Evolutionary conservation across 1,284 basidiomycete genomes (phyloP), one percentile per base, ranked within the genome.

Genomic region (Flammula alnicola): DNA sequence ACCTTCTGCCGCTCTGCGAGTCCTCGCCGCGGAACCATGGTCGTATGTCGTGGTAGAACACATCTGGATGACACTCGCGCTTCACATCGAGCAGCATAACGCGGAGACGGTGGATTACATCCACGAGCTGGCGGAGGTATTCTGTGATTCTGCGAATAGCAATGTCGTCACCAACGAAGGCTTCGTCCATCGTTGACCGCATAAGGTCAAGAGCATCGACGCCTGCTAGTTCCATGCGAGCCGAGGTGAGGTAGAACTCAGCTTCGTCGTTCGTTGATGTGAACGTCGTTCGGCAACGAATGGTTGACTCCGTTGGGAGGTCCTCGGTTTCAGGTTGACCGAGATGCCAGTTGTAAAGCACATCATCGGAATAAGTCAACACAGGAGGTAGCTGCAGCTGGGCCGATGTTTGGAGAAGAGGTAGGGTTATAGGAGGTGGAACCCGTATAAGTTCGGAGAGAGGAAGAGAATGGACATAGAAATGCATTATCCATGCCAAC

Each of bases 1-100:
- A 65, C 44, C 52, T 61, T 16, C 43, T 26, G 8, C 57, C 57
- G 27, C 11, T 51, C 31, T 53, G 54, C 1, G 87, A 85, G 64
- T 95, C 91, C 25, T 84, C 83, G 3, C 95, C 95, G 19, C 84
- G 79, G 73, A 98, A 93, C 95, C 95, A 98, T 0, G 95, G 95
- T 10, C 95, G 79, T 53, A 98, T 86, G 29, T 82, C 73, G 67
- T 88, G 81, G 68, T 94, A 98, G 62, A 97, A 98, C 25, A 84
- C 74, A 6, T 80, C 76, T 0, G 94, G 93, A 54, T 88, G 82
- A 65, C 93, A 93, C 5, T 83, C 86, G 5, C 84, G 77, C 50
- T 84, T 80, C 29, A 97, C 81, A 38, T 76, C 73, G 14, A 84
- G 70, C 12, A 95, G 77, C 49, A 91, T 64, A 3, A 35, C 61